Evolutionary conservation across 345 rosid genomes (phyloP), one percentile per base, ranked within the genome.

Genomic region (Arabis alpina): DNA sequence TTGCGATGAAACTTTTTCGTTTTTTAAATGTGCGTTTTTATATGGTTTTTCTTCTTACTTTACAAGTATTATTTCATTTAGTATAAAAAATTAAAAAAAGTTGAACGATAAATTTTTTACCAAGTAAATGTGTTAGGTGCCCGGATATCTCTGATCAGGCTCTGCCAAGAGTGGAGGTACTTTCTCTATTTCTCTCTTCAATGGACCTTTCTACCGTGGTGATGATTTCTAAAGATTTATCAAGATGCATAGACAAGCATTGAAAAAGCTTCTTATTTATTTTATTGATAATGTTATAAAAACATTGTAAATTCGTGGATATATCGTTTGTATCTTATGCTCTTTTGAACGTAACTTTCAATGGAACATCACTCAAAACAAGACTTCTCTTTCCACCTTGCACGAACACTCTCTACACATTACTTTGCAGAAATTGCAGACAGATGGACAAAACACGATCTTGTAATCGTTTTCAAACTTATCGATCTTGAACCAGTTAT

Each of bases 121-220:
- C n/a, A n/a, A n/a, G n/a, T n/a, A n/a, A n/a, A n/a, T n/a, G n/a
- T n/a, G n/a, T n/a, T n/a, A n/a, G n/a, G n/a, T n/a, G n/a, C n/a
- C n/a, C n/a, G n/a, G n/a, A n/a, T n/a, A n/a, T n/a, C n/a, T n/a
- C n/a, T n/a, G n/a, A n/a, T n/a, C n/a, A n/a, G n/a, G n/a, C n/a
- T n/a, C n/a, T n/a, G n/a, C n/a, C n/a, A n/a, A n/a, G n/a, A 86
- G 87, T 11, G 97, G 97, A 55, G 98, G 98, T 43, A 93, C 97
- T 0, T 90, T 90, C 80, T 85, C 95, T 52, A 90, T 61, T 52
- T 78, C 98, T 0, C 86, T 93, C 77, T 83, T 93, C 28, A 75
- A 82, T 48, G 86, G 72, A 3, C 98, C 98, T 0, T 93, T 60
- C 79, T 93, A 90, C 83, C 84, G 96, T 55, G 95, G 91, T 24